phyloP scores from a whole-genome alignment of 2,329 filamentous ascomycete species.

The Amauroascus niger region DNA sequence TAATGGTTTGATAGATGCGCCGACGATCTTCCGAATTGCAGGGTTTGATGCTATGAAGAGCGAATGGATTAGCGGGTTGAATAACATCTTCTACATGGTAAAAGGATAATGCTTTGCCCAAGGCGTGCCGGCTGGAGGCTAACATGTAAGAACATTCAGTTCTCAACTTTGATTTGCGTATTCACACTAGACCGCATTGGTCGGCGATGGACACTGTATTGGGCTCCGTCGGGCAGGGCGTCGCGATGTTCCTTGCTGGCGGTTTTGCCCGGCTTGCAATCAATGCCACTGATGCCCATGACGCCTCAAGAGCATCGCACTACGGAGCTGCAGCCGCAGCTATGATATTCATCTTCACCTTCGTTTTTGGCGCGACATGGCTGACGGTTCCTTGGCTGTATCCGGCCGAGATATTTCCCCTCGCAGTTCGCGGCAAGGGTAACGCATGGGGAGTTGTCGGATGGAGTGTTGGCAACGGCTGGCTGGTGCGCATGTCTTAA shows the following conservation, averaged over 20 bases:
- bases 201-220: slow-evolving; percentile 59
- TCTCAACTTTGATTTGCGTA: slow-evolving; percentile 58
- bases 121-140: background rate
- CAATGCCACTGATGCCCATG: slow-evolving; percentile 39
- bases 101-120: slow-evolving; percentile 7
- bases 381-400: slow-evolving; percentile 51
- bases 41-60: slow-evolving; percentile 53
- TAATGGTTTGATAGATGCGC: slow-evolving; percentile 33
- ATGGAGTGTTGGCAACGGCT: slow-evolving; percentile 67
- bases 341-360: slow-evolving; percentile 62
- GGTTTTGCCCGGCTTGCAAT: slow-evolving; percentile 50
- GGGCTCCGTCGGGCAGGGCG: slow-evolving; percentile 54
- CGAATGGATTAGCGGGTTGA: slow-evolving; percentile 54
- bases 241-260: slow-evolving; percentile 58
- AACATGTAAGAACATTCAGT: slow-evolving; percentile 32
- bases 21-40: slow-evolving; percentile 55
- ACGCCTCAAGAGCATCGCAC: slow-evolving; percentile 39
- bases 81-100: slow-evolving; percentile 49
- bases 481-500: slow-evolving; percentile 38
- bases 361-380: slow-evolving; percentile 56
- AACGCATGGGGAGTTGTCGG: slow-evolving; percentile 68
- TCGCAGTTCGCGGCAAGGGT: slow-evolving; percentile 59
- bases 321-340: slow-evolving; percentile 57
- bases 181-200: slow-evolving; percentile 62
- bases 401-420: slow-evolving; percentile 58